Percentiles rank a stretch among this genome's conserved stretches.
These are phyloP conservation scores for Chiua virens DNA, from an alignment of 768 basidiomycete species.

Conservation along the genomic window DNA sequence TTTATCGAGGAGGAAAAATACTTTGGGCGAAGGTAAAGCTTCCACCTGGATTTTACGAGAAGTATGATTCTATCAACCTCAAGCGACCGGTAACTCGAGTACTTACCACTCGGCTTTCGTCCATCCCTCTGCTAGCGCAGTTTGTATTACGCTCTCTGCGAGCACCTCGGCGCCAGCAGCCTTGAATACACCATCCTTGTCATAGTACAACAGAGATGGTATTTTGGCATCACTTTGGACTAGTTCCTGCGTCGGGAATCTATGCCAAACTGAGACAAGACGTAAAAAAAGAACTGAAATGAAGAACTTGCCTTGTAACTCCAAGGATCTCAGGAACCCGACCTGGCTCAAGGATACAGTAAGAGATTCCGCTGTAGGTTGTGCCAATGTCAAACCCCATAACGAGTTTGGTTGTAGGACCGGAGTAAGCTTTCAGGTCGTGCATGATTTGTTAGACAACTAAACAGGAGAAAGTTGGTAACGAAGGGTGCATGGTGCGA, in stretches of 20 bases:
- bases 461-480: too few species aligned
- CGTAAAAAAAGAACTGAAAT: neutral
- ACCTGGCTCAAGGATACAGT: conserved; percentile 20
- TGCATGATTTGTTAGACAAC: neutral
- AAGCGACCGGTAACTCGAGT: neutral
- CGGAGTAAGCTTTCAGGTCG: conserved; percentile 2
- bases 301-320: too few species aligned
- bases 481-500: too few species aligned
- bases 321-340: conserved; percentile 11
- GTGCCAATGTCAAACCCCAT: conserved; percentile 51
- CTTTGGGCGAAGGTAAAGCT: conserved; percentile 21
- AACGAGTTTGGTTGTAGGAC: conserved; percentile 33
- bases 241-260: conserved; percentile 40
- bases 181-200: conserved; percentile 31
- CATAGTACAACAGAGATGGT: conserved; percentile 45
- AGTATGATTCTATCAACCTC: neutral
- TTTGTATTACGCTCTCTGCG: conserved; percentile 29
- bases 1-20: conserved; percentile 16
- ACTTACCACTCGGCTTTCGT: conserved; percentile 17
- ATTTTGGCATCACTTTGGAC: conserved; percentile 44
- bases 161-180: conserved; percentile 43
- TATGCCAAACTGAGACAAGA: conserved; percentile 14
- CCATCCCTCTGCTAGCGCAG: conserved; percentile 33
- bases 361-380: conserved; percentile 45
- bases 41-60: conserved; percentile 20